Conservation (phyloP, 352 stramenopile genomes). For the Globisporangium mamillatum region DNA sequence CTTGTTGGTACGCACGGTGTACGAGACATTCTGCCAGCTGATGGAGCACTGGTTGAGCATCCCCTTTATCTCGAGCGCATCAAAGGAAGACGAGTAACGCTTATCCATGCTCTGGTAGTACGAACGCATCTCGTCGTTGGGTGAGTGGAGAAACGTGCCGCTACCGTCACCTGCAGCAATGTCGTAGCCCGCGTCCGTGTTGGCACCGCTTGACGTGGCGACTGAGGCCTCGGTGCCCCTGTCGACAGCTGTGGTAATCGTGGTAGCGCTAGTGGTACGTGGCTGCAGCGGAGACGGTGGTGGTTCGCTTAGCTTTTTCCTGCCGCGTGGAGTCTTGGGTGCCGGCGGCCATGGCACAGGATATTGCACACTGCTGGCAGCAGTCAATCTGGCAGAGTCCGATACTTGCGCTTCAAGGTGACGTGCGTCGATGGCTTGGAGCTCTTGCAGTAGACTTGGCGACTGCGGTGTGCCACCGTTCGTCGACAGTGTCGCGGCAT, state of each 20-base stretch:
- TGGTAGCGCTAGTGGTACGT: neutral
- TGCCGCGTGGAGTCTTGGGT: no score
- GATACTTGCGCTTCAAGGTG: neutral
- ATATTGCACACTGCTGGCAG: no score
- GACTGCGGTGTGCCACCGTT: neutral
- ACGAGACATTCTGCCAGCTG: constrained; percentile 28
- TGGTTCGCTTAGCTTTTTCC: no score
- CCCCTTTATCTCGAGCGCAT: constrained; percentile 24
- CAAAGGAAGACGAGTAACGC: constrained; percentile 1
- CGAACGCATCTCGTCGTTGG: neutral
- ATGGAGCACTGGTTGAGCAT: constrained; percentile 24
- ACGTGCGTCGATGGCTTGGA: neutral
- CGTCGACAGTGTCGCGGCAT: no score
- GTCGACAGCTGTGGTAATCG: no score
- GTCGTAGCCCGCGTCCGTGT: no score
- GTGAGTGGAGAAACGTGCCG: neutral
- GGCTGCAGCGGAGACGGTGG: neutral
- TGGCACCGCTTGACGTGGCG: neutral
- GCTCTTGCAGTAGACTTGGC: constrained; percentile 5
- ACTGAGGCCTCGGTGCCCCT: no score
- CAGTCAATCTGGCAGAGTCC: neutral
- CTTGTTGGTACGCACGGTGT: constrained; percentile 21
- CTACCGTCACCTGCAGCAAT: neutral
- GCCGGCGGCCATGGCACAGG: no score
- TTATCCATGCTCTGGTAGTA: neutral